A percentile compares a stretch with the other conserved stretches of the same genome.
Conservation (phyloP, 495 filamentous ascomycete genomes). For the Daldinia vernicosa region DNA sequence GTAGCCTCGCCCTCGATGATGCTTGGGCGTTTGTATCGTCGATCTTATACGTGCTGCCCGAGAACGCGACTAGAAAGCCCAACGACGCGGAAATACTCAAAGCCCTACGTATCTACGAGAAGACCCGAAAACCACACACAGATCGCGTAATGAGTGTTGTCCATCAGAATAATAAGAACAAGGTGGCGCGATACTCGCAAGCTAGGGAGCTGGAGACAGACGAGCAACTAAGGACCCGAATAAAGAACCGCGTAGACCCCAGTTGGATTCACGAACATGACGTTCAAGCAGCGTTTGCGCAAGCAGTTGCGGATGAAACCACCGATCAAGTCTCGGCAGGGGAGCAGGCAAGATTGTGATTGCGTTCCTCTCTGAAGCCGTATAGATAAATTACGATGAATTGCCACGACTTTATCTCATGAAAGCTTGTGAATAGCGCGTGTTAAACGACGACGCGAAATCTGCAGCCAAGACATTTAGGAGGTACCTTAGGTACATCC, state of each 20-base stretch:
- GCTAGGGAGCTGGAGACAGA: conserved; percentile 48
- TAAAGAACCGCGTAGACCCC: conserved; percentile 50
- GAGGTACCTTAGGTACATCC: too few relatives aligned
- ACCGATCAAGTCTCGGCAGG: background rate
- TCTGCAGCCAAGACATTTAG: background rate
- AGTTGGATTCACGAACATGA: conserved; percentile 61
- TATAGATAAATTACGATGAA: background rate
- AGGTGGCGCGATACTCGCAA: conserved; percentile 27
- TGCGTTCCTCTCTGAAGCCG: background rate
- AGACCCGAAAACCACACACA: conserved; percentile 55
- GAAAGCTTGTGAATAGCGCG: background rate
- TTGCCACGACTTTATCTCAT: background rate
- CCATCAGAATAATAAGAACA: conserved; percentile 49
- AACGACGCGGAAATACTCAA: conserved; percentile 38
- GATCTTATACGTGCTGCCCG: conserved; percentile 38
- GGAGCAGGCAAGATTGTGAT: background rate
- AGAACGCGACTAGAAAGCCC: conserved; percentile 23
- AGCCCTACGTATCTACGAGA: conserved; percentile 53
- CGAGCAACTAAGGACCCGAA: conserved; percentile 49
- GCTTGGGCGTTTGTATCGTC: conserved; percentile 47
- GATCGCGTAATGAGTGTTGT: conserved; percentile 53
- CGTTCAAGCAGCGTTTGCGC: conserved; percentile 52
- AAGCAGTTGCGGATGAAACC: background rate
- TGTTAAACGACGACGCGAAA: background rate
- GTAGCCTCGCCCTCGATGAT: conserved; percentile 62